phyloP scores from a whole-genome alignment of 2,329 filamentous ascomycete species.

The Domatiomyces catenatus region DNA sequence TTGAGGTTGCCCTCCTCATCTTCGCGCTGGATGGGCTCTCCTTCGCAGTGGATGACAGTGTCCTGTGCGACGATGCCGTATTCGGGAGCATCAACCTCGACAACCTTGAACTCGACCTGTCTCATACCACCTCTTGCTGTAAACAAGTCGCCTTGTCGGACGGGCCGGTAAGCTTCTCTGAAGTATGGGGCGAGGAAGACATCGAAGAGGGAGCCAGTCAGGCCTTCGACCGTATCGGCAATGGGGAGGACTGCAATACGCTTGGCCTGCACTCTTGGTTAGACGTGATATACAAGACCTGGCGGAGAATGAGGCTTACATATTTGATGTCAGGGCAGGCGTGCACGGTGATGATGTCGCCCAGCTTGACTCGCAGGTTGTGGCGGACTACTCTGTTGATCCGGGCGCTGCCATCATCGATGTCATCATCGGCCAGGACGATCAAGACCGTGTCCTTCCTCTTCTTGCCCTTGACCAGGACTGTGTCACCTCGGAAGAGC shows the following conservation, averaged over 20 bases:
- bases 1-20: constrained; percentile 99
- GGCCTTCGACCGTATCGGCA: constrained; percentile 91
- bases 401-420: constrained; percentile 90
- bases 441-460: constrained; percentile 97
- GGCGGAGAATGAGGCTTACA: constrained; percentile 42
- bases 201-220: constrained; percentile 95
- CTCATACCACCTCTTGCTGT: constrained; percentile 96
- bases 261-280: constrained; percentile 55
- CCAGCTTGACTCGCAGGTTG: constrained; percentile 96
- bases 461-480: constrained; percentile 98
- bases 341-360: constrained; percentile 93
- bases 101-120: constrained; percentile 98
- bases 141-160: constrained; percentile 94
- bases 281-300: not conserved
- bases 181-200: constrained; percentile 99
- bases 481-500: constrained; percentile 96
- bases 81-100: constrained; percentile 95
- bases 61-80: constrained; percentile 98
- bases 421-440: constrained; percentile 90
- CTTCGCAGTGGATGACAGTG: constrained; percentile 97
- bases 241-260: constrained; percentile 96
- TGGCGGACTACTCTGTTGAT: constrained; percentile 98
- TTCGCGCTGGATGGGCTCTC: constrained; percentile 89
- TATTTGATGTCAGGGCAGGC: constrained; percentile 99
- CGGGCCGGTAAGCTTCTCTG: constrained; percentile 94